Base-by-base conservation (phyloP, 2,329 filamentous ascomycete genomes). In the Didymella lethalis region DNA sequence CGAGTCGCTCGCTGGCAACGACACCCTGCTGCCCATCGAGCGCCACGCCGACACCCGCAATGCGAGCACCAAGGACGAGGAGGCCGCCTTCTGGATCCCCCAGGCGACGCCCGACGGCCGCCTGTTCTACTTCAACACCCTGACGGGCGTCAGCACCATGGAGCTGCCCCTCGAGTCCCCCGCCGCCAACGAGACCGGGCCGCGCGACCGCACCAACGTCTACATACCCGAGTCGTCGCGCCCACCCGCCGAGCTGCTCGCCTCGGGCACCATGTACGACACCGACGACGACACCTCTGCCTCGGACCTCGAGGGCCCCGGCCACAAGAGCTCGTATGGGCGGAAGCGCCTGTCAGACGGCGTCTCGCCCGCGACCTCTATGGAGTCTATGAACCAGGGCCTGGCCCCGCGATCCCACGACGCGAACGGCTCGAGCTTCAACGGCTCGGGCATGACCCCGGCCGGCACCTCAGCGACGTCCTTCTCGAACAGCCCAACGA, bases 11-110 rank as follows among this genome's bases (percentile, higher is more conserved):
- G 75, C 69, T 57, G 75, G 72, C 38, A 75, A 77, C 54, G 76
- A 78, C 57, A 75, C 76, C 40, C 78, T 81, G n/a, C 77, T 80
- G 59, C 88, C 90, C 6, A 84, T 92, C 48, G 92, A 96, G 71
- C 88, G 88, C 48, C 51, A 55, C 28, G 83, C 84, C 20, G 85
- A 85, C 45, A 53, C 55, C 49, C 57, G 47, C 63, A 36, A 45
- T 45, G 56, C 50, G 40, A 78, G 78, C 62, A 83, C 79, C 63
- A 88, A 89, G 71, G 90, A 91, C 72, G 93, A 95, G 68, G 89
- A 94, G 75, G 93, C 94, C 45, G 94, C 96, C 65, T 99, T 96
- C 75, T 99, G 95, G 95, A 97, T 99, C 67, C 95, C 95, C 18
- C 95, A 99, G 80, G 95, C 93, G 14, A 99, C 95, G 0, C 87